Conservation (phyloP, 2,329 filamentous ascomycete genomes). For the Lachnellula arida region DNA sequence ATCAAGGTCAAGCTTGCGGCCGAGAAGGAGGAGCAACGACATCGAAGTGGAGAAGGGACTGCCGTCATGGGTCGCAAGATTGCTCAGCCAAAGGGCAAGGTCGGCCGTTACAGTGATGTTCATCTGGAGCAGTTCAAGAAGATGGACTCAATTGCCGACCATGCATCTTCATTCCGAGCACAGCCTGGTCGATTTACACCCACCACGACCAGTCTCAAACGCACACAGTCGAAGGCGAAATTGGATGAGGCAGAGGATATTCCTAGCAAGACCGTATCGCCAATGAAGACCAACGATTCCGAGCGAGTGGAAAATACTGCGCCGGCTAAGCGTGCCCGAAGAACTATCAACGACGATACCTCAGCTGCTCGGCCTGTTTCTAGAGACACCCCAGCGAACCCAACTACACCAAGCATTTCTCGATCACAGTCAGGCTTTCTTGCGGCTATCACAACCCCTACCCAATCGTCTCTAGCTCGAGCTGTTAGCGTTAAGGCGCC, state of each 20-base stretch:
- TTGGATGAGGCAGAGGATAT: slow-evolving; percentile 55
- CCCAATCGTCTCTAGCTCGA: slow-evolving; percentile 67
- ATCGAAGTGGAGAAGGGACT: slow-evolving; percentile 39
- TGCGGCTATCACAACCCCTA: slow-evolving; percentile 67
- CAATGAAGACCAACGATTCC: slow-evolving; percentile 4
- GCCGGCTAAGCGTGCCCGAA: slow-evolving; percentile 68
- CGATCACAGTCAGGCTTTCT: slow-evolving; percentile 44
- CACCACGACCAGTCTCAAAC: slow-evolving; percentile 41
- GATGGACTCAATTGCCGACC: slow-evolving; percentile 92
- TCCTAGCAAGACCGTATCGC: slow-evolving; percentile 32
- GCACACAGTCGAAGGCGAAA: slow-evolving; percentile 56
- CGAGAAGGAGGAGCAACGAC: slow-evolving; percentile 52
- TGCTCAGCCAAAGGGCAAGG: slow-evolving; percentile 73
- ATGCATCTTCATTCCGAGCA: slow-evolving; percentile 72
- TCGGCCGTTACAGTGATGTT: slow-evolving; percentile 73
- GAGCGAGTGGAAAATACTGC: slow-evolving; percentile 29
- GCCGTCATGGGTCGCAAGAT: slow-evolving; percentile 60
- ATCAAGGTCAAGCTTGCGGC: slow-evolving; percentile 66
- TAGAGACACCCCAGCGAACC: slow-evolving; percentile 40
- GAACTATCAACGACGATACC: slow-evolving; percentile 62
- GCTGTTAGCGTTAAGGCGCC: slow-evolving; percentile 50
- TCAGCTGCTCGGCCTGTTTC: slow-evolving; percentile 60
- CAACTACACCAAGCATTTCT: slow-evolving; percentile 38
- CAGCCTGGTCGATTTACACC: slow-evolving; percentile 51
- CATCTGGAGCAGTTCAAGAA: slow-evolving; percentile 91